Base-by-base conservation (phyloP, 2,329 filamentous ascomycete species). In the Talaromyces funiculosus region DNA sequence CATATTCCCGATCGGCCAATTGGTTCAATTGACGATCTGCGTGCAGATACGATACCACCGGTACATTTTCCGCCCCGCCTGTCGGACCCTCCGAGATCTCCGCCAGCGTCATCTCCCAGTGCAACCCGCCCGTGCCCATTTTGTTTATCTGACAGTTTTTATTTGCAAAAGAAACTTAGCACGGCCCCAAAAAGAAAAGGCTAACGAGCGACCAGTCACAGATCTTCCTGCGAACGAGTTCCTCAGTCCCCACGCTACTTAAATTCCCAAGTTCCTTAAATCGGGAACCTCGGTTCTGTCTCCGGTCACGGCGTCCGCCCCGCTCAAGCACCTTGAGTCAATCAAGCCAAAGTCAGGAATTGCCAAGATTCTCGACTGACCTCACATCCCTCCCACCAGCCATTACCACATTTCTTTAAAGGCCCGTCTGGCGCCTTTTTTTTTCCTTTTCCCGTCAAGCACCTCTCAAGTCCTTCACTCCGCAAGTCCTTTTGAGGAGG, bases 221-320 rank as follows among this genome's bases (percentile, higher is more conserved):
- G 56, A 59, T 53, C 56, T 24, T 29, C 43, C 43, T 31, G 6
- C 31, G n/a, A 22, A 49, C 31, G 20, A 51, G 56, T 18, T 26
- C 29, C 31, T n/a, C 29, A 31, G 22, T 45, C 31, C 40, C 42
- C 55, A 37, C 42, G 55, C 42, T 57, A 57, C 53, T 47, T 47
- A 22, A n/a, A 43, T 33, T 51, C 47, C 18, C 47, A 59, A 42
- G 26, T 20, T 33, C 35, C 59, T 4, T 53, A 5, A 22, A 40
- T 59, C 24, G 33, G 29, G 49, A 38, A 47, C 37, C 51, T 53
- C 49, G 60, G 42, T 55, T 40, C 43, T 38, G 42, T 43, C 60
- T 62, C 60, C 60, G 60, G 60, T 62, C 57, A 59, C 60, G 60
- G 60, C 60, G 60, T 26, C 60, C 57, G 60, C 60, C 60, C 60